Evolutionary conservation across 768 basidiomycete genomes (phyloP), one percentile per base, ranked within the genome.

Genomic region (Tricholoma hemisulphureum): DNA sequence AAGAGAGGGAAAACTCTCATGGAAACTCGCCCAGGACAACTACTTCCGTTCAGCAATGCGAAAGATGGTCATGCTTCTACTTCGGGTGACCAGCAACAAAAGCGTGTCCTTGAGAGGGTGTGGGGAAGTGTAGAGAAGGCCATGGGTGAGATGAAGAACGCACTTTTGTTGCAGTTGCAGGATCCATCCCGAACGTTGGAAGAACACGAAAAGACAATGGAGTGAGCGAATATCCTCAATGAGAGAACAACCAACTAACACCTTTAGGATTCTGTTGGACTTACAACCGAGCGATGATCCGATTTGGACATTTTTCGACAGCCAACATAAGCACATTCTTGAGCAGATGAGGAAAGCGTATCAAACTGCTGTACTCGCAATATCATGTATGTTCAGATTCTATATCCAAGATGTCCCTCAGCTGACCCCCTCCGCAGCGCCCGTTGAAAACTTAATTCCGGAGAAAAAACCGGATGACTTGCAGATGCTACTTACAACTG

Each of bases 151-250:
- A 93, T 99, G 92, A 82, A 86, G 61, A 84, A 79, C 50, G 83
- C 86, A 24, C 79, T 98, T 16, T 72, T 88, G 55, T 80, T 80
- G n/a, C 87, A 93, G 64, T 72, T 99, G 45, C 86, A 91, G 70
- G 93, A 98, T 64, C 81, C 88, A 3, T 80, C 75, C 51, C 81
- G 92, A 51, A 86, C 83, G 46, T 81, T 94, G 4, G 97, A 99
- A 61, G 96, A 98, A 62, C 94, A 97, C 58, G 95, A 98, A 75
- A 94, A 92, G 77, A 97, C 92, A 1, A 89, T 99, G 55, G 95
- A 98, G 97, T 94, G 65, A 64, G 87, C 74, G 18, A 57, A 41
- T 51, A 26, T 35, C 13, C 50, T 10, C 51, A 37, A n/a, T 10
- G 49, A 34, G 29, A 31, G 37, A 51, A n/a, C 10, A 52, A 23